Percentiles rank a stretch among this genome's conserved stretches.
phyloP scores from a whole-genome alignment of 306 rosid genomes.

The Gastrolobium villosum region DNA sequence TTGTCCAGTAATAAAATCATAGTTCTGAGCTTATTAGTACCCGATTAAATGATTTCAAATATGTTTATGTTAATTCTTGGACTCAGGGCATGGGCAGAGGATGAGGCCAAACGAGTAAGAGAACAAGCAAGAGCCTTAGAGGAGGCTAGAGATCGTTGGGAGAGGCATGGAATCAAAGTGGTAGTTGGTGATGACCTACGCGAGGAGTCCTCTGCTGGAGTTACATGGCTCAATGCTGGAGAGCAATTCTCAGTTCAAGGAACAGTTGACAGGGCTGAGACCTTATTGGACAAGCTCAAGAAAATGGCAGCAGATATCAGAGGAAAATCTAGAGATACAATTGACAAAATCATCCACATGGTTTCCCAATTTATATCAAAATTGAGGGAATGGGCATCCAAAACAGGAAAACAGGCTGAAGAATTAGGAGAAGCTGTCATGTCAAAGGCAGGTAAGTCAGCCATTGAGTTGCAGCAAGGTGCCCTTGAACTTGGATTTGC shows the following conservation, averaged over 20 bases:
- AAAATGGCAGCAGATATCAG: conserved; percentile 62
- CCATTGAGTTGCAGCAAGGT: conserved; percentile 69
- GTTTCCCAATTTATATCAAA: conserved; percentile 65
- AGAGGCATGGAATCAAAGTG: conserved; percentile 93
- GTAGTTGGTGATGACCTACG: conserved; percentile 91
- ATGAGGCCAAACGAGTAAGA: conserved; percentile 94
- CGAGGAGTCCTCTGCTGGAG: conserved; percentile 75
- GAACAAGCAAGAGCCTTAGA: conserved; percentile 91
- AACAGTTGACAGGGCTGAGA: conserved; percentile 76
- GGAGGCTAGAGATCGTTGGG: conserved; percentile 98
- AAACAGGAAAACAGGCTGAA: conserved; percentile 68
- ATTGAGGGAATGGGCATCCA: conserved; percentile 67
- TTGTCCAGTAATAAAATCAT: conserved; percentile 9
- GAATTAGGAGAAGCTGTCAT: conserved; percentile 60
- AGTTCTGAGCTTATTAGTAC: conserved; percentile 14
- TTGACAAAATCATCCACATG: conserved; percentile 66
- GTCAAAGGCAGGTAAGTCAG: conserved; percentile 66
- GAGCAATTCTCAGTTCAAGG: conserved; percentile 73
- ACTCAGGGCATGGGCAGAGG: conserved; percentile 97
- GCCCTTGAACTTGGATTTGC: conserved; percentile 65
- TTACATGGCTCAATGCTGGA: conserved; percentile 85
- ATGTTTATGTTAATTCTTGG: neutral
- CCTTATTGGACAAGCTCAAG: conserved; percentile 75
- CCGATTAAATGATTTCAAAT: conserved; percentile 28
- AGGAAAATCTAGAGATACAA: conserved; percentile 72